Base-by-base conservation (phyloP, 495 filamentous ascomycete species). In the Oleoguttula mirabilis region DNA sequence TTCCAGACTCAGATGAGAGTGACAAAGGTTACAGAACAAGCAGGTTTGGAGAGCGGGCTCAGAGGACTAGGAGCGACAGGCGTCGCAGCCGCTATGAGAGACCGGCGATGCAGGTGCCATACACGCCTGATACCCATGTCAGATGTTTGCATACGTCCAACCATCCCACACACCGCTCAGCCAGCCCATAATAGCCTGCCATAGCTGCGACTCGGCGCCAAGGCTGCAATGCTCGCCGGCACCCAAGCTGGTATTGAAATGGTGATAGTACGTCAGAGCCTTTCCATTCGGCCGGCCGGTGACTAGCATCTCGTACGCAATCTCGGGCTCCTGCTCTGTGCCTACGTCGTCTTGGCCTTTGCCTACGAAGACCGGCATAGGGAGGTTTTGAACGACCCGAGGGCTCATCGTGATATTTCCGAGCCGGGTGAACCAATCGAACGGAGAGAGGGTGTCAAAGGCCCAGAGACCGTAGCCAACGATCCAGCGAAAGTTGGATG, bases 171-270 rank as follows among this genome's bases (percentile, higher is more conserved):
- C 30, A 19, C 19, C 30, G 19, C 39, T 42, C 25, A 42, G 17
- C 39, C 39, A 42, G 10, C 15, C 25, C 25, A 33, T 19, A 5
- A 22, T 3, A 4, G 17, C 28, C 10, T 21, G n/a, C 27, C 25
- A 42, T 4, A 42, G 8, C 25, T 42, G 17, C 16, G 39, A 19
- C 16, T 42, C 39, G 4, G 39, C 39, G 4, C 39, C 39, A 12
- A 42, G 5, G 3, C 4, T 7, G n/a, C 27, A 32, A 32, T 42
- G 39, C 39, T 42, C 39, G 3, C 39, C 39, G 3, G 39, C 39
- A n/a, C 39, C 39, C 3, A 33, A 11, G 21, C 30, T 33, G 5
- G 39, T 42, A 12, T 32, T 32, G 39, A 42, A 42, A 14, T 42
- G 14, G 12, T 42, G 28, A n/a, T 21, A 42, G 7, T 4, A 5